Conservation (phyloP, 441 rosid species). For the Populus trichocarpa region DNA sequence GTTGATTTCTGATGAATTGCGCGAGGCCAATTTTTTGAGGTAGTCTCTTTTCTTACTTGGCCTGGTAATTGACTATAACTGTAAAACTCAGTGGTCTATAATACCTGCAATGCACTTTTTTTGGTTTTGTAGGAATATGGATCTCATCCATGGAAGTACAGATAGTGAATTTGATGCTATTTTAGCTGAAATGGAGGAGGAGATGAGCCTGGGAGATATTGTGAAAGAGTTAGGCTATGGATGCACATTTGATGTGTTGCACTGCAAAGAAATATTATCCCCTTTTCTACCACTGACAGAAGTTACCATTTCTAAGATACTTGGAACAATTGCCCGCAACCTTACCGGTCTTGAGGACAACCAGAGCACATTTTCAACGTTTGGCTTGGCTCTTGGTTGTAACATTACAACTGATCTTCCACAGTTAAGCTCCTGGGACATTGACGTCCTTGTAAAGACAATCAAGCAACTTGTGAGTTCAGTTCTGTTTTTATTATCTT, state of each 20-base stretch:
- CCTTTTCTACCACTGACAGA: slow-evolving; percentile 68
- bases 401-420: slow-evolving; percentile 52
- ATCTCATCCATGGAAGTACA: slow-evolving; percentile 41
- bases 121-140: slow-evolving; percentile 44
- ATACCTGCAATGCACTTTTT: background rate
- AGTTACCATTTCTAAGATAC: slow-evolving; percentile 64
- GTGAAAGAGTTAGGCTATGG: slow-evolving; percentile 91
- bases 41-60: slow-evolving; percentile 13
- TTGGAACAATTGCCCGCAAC: slow-evolving; percentile 55
- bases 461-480: slow-evolving; percentile 76
- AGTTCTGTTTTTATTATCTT: slow-evolving; percentile 4
- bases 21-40: slow-evolving; percentile 61
- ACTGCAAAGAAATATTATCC: slow-evolving; percentile 80
- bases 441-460: slow-evolving; percentile 66
- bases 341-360: slow-evolving; percentile 67
- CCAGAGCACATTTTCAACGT: slow-evolving; percentile 62
- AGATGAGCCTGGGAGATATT: slow-evolving; percentile 67
- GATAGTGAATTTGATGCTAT: slow-evolving; percentile 76
- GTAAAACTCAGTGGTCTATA: background rate
- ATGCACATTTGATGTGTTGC: slow-evolving; percentile 69
- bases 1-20: slow-evolving; percentile 57
- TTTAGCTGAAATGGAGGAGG: slow-evolving; percentile 85
- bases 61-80: background rate
- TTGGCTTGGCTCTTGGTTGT: slow-evolving; percentile 70
- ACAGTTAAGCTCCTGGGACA: slow-evolving; percentile 66